Conservation (phyloP, 2,329 filamentous ascomycete genomes). For the Penicillium sclerotiorum region DNA sequence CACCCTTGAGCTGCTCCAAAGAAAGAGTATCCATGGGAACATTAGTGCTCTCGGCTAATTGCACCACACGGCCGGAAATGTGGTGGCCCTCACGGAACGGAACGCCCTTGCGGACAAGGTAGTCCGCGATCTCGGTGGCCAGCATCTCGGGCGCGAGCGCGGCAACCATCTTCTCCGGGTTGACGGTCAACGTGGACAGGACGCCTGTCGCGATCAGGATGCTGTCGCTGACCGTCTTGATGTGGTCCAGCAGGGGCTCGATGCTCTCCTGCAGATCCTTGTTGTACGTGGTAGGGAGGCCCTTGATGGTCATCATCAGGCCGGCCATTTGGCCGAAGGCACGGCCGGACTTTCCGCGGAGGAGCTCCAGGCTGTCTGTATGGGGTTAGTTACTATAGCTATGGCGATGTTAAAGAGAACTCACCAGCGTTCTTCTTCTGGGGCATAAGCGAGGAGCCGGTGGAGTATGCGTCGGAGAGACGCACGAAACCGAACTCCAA, state of each 20-base stretch:
- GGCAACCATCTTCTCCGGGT: constrained; percentile 75
- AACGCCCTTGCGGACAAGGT: constrained; percentile 56
- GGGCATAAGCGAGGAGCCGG: constrained; percentile 76
- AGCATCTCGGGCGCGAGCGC: constrained; percentile 83
- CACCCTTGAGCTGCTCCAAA: constrained; percentile 65
- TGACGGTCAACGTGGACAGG: constrained; percentile 69
- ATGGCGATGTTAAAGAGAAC: neutral
- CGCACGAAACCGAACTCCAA: constrained; percentile 75
- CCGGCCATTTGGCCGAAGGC: constrained; percentile 81
- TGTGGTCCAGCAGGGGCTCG: constrained; percentile 81
- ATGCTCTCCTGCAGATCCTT: constrained; percentile 90
- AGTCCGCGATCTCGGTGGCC: constrained; percentile 58
- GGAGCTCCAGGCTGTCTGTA: constrained; percentile 68
- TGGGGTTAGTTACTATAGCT: neutral
- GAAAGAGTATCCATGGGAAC: constrained; percentile 71
- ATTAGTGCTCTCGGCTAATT: constrained; percentile 67
- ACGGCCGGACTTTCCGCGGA: constrained; percentile 75
- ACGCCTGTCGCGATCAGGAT: constrained; percentile 82
- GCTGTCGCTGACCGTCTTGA: constrained; percentile 80
- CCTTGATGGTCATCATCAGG: constrained; percentile 74
- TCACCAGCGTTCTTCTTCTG: constrained; percentile 73
- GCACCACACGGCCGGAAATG: constrained; percentile 72
- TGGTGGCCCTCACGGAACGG: constrained; percentile 82
- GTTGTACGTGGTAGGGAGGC: constrained; percentile 81
- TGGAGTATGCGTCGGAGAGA: constrained; percentile 77